A percentile compares a stretch with the other conserved stretches of the same genome.
These are phyloP conservation scores for Elsinoe perseae DNA, from an alignment of 2,329 filamentous ascomycete species.

Conservation along the genomic window DNA sequence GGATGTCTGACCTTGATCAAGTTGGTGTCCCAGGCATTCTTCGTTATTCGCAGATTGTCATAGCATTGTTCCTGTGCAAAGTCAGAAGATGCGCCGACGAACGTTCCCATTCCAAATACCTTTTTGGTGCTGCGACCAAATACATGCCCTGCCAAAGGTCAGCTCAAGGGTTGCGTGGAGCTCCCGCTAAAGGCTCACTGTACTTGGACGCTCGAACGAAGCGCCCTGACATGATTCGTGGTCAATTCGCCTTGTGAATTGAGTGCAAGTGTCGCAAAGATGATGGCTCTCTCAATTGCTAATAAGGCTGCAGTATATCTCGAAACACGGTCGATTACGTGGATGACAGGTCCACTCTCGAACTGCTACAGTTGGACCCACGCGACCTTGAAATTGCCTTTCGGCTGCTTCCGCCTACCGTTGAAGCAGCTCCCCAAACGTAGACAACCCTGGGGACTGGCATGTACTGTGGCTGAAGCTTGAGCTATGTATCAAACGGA, in stretches of 20 bases:
- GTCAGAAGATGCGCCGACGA: not conserved
- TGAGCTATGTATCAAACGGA: not conserved
- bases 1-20: conserved; percentile 70
- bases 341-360: not conserved
- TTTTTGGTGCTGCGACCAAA: conserved; percentile 94
- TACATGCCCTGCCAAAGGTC: conserved; percentile 67
- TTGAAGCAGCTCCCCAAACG: conserved; percentile 5
- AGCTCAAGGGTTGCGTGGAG: conserved; percentile 16
- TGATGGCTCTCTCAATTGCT: not conserved
- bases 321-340: not conserved
- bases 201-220: conserved; percentile 70
- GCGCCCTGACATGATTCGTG: conserved; percentile 54
- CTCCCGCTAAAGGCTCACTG: conserved; percentile 43
- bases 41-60: conserved; percentile 93
- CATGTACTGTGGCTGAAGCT: conserved; percentile 1
- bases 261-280: not conserved
- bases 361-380: conserved; percentile 15
- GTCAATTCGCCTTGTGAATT: conserved; percentile 1
- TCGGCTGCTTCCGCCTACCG: conserved; percentile 6
- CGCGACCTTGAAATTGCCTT: conserved; percentile 16
- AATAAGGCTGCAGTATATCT: not conserved
- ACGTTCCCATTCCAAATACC: conserved; percentile 34
- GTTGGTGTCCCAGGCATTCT: conserved; percentile 99
- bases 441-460: conserved; percentile 12
- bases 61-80: conserved; percentile 75